A percentile compares a stretch with the other conserved stretches of the same genome.
These are phyloP conservation scores for Linnemannia zychae DNA, from an alignment of 192 early-diverging fungal species.

Conservation along the genomic window DNA sequence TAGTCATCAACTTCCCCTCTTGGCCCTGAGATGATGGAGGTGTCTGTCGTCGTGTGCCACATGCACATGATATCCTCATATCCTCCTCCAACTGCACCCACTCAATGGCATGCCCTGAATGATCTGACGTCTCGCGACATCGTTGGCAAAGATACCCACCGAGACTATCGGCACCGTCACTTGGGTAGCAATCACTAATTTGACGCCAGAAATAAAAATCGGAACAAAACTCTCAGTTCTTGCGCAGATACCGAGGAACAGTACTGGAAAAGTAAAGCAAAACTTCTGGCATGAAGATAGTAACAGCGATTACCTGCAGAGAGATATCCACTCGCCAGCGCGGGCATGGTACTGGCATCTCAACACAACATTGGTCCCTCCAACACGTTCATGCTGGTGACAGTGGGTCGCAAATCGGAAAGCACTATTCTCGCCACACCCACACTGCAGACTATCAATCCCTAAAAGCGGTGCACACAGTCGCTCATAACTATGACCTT, in stretches of 20 bases:
- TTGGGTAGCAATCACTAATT: conserved; percentile 26
- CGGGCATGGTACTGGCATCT: conserved; percentile 25
- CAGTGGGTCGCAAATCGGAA: conserved; percentile 48
- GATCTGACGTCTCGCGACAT: conserved; percentile 37
- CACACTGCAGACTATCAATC: conserved; percentile 11
- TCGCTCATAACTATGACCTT: conserved; percentile 26
- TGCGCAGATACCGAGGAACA: background rate
- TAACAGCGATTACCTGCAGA: conserved; percentile 24
- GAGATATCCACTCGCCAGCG: conserved; percentile 44
- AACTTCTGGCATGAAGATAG: background rate
- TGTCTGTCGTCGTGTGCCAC: conserved; percentile 19
- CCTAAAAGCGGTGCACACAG: background rate
- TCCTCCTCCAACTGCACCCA: conserved; percentile 29
- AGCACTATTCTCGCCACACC: conserved; percentile 50
- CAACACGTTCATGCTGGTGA: conserved; percentile 38
- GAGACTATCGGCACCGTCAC: background rate
- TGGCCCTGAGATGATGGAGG: background rate
- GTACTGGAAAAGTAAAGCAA: background rate
- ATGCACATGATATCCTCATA: conserved; percentile 16
- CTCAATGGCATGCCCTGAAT: conserved; percentile 16
- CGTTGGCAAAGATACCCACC: conserved; percentile 31
- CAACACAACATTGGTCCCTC: conserved; percentile 42
- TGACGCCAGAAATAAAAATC: background rate
- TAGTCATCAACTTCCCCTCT: background rate
- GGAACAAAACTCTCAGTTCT: background rate